Base-by-base conservation (phyloP, 2,329 filamentous ascomycete species). In the Metarhizium brunneum region DNA sequence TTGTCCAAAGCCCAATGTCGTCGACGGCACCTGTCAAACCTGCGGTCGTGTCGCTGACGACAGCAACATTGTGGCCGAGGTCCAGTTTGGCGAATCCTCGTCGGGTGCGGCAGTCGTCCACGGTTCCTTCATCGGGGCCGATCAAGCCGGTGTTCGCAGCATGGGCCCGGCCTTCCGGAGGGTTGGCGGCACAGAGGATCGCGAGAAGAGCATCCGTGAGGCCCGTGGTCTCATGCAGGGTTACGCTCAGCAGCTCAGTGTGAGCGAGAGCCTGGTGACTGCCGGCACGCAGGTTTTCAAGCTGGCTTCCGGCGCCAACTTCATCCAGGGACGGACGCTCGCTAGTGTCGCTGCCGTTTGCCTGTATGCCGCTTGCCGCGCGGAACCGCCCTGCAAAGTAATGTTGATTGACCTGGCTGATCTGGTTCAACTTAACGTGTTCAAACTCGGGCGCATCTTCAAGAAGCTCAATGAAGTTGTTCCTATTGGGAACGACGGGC, bases 331-430 rank as follows among this genome's bases (percentile, higher is more conserved):
- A 62, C 88, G 94, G 56, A 87, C 87, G 18, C 87, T 91, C 51
- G 84, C 87, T 59, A 90, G 88, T 54, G 92, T 97, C 10, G 88
- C 89, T 32, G 90, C 90, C n/a, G 88, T 95, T 32, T 92, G 89
- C 66, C 78, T 99, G 35, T 99, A 97, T 63, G 87, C 90, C 55
- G 90, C 90, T 14, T 95, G 90, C 66, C 85, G 94, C 58, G 83
- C 87, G 54, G 84, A 89, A 59, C 82, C 83, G 47, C 85, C 86
- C 29, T 95, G 94, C 67, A 88, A 86, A 47, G 80, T 94, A 62
- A 92, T 99, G 87, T 80, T 99, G 47, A 97, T 99, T 68, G 94
- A 99, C 68, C 84, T 99, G 66, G 90, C 94, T 13, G 94, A 99
- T 67, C 79, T 92, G 58, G 75, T 79, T 55, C 81, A 82, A 74